Percentiles rank a stretch among this genome's conserved stretches.
Conservation (phyloP, 352 stramenopile genomes). For the Phytopythium kandeliae region DNA sequence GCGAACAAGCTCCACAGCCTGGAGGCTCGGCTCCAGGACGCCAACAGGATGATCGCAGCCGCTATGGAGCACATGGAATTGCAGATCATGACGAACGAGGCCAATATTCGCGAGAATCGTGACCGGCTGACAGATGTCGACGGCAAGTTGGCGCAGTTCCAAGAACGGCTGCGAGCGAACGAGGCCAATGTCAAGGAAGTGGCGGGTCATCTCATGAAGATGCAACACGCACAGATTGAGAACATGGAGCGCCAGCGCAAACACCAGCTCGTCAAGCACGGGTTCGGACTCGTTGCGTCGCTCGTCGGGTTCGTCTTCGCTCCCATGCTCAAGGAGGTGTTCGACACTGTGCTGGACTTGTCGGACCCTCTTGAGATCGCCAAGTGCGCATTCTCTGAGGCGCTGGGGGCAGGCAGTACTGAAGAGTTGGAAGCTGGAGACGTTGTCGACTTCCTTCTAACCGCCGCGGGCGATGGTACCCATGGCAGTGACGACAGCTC, state of each 20-base stretch:
- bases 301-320: conserved; percentile 16
- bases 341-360: conserved; percentile 16
- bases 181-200: conserved; percentile 14
- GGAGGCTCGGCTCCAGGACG: conserved; percentile 2
- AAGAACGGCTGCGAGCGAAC: conserved; percentile 6
- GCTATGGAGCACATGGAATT: conserved; percentile 6
- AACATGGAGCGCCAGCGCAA: conserved; percentile 12
- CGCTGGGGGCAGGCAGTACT: conserved; percentile 6
- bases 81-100: not conserved
- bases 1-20: conserved; percentile 5
- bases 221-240: conserved; percentile 5
- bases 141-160: conserved; percentile 3
- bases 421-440: conserved; percentile 5
- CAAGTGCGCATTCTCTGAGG: not conserved
- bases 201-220: conserved; percentile 6
- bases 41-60: conserved; percentile 6
- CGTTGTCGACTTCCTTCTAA: conserved; percentile 3
- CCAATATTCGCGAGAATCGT: not conserved
- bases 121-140: not conserved
- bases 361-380: conserved; percentile 12
- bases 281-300: conserved; percentile 14
- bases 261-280: conserved; percentile 10
- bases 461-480: not conserved
- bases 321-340: conserved; percentile 16
- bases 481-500: not conserved